These are phyloP conservation scores for Xylaria sp. DNA, from an alignment of 2,329 filamentous ascomycete species.

Conservation along the genomic window DNA sequence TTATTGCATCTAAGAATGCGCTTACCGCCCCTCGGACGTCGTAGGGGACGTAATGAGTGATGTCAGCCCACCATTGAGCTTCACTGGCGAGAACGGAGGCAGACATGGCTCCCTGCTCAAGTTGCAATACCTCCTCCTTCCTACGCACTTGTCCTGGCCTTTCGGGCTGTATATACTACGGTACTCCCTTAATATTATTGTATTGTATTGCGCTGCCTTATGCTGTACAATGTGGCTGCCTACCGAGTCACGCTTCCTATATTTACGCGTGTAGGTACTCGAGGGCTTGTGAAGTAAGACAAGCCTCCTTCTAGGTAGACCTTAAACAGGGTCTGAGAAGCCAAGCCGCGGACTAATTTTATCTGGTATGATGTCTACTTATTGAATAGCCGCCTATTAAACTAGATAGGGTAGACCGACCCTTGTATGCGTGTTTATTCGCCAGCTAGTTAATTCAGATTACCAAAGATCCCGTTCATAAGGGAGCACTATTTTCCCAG, in stretches of 20 bases:
- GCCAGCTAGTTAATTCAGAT: conserved; percentile 3
- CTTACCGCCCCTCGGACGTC: background rate
- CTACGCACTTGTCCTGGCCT: background rate
- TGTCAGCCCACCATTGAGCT: conserved; percentile 27
- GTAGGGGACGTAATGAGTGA: conserved; percentile 24
- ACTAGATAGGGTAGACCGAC: conserved; percentile 1
- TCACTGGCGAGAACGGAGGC: conserved; percentile 14
- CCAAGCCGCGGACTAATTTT: conserved; percentile 14
- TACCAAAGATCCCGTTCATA: conserved; percentile 12
- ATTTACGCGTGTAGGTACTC: background rate
- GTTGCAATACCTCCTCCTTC: background rate
- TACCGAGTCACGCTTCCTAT: background rate
- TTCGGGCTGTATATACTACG: conserved; percentile 16
- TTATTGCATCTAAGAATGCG: conserved; percentile 15
- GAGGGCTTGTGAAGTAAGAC: conserved; percentile 1
- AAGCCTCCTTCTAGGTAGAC: background rate
- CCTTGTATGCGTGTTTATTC: background rate
- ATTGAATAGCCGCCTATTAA: conserved; percentile 12
- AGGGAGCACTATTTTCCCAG: conserved; percentile 1
- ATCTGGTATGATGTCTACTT: background rate
- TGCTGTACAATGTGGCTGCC: background rate
- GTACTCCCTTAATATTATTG: conserved; percentile 4
- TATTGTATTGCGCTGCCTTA: conserved; percentile 4
- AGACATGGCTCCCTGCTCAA: conserved; percentile 28
- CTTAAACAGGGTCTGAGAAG: background rate